Base-by-base conservation (phyloP, 1,284 basidiomycete species). In the Sphagnurus paluster region DNA sequence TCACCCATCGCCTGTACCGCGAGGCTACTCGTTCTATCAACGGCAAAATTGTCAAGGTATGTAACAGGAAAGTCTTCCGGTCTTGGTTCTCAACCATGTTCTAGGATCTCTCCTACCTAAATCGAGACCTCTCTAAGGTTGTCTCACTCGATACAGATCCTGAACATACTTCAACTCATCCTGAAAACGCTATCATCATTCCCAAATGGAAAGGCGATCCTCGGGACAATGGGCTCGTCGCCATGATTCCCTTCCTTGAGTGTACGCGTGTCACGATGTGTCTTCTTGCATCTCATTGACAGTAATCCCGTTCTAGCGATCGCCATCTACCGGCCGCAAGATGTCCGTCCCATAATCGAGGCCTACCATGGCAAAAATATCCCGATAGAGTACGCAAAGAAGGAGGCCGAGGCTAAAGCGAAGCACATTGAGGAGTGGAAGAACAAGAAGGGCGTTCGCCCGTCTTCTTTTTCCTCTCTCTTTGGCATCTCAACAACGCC, bases 231-330 rank as follows among this genome's bases (percentile, higher is more conserved):
- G 93, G 91, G 1, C 80, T 99, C 16, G 66, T 99, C 9, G 88
- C 87, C 9, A 78, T 98, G 72, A 93, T 99, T 54, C 95, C 96
- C 0, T 98, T 98, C 84, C 80, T 99, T 6, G 96, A 99, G 73
- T 93, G 93, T 93, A 65, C 39, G 87, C 17, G 9, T 26, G 24
- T 11, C 30, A 20, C 24, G 26, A 21, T 26, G 20, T 36, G 19
- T 34, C 21, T 26, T 7, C 10, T 16, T 51, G 14, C 35, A 9
- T 4, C 35, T 14, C 9, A 13, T 8, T 34, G 3, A 5, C 24
- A 16, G 45, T 44, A 34, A 50, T 34, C 24, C 10, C 24, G 14
- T 17, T 5, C n/a, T 56, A 95, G 93, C 92, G 5, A 87, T 95
- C 49, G 91, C 82, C 0, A 93, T 95, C 53, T 93, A 90, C 70